Base-by-base conservation (phyloP, 257 asterid genomes). In the Pogostemon cablin region DNA sequence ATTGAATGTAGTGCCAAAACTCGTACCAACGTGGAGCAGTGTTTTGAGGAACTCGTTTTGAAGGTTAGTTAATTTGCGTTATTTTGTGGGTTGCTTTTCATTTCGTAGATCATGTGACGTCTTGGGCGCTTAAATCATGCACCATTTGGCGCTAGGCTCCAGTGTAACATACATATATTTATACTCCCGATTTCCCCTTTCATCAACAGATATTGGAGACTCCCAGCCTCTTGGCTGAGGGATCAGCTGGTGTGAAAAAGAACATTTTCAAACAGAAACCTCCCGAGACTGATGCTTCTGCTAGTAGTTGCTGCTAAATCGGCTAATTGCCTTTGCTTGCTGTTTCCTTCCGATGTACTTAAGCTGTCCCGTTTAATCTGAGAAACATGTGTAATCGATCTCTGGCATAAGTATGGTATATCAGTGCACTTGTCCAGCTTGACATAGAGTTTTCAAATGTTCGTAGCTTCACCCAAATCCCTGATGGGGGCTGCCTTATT, bases 1-100 rank as follows among this genome's bases (percentile, higher is more conserved):
- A 87, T 90, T 25, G 98, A 93, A 79, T 93, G 97, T 56, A 93
- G 98, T 82, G 98, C 98, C 44, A 93, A 87, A 82, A 91, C 98
- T 55, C 89, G 95, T 73, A 81, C 78, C 47, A 93, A 93, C 11
- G 98, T 93, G 78, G 97, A 93, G 85, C 97, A 90, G 69, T 90
- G 98, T 81, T 93, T 90, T 72, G 97, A 93, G 82, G 97, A 93
- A 82, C 96, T 93, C 7, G 92, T 87, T 77, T 75, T 90, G 74
- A 93, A 90, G 95, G 96, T 90, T 69, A 63, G 79, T 64, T 32
- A 17, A 57, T 40, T 67, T 61, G 9, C 52, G 40, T 42, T 35
- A 3, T 55, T 43, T 3, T 11, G 7, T 6, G 2, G 3, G 1
- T n/a, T 15, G 34, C 7, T 35, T 50, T 48, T 61, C 3, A 3